Evolutionary conservation across 2,329 filamentous ascomycete genomes (phyloP).

Genomic region (Botrytis pseudocinerea): DNA sequence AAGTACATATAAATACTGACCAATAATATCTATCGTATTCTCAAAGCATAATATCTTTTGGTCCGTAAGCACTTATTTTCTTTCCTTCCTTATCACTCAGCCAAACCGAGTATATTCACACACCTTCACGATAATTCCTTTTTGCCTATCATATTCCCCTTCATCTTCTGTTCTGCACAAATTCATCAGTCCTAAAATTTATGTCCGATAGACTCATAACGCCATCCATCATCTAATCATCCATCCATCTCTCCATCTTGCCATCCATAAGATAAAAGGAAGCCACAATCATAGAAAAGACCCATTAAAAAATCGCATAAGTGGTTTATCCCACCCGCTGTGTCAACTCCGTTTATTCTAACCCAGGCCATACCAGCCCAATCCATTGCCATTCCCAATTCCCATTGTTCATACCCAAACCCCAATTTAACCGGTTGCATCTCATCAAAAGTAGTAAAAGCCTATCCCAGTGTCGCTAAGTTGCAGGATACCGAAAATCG

Average conservation of each 20-base stretch:
- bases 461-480: background rate
- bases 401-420: conserved; percentile 20
- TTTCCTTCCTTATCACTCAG: background rate
- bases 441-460: conserved; percentile 14
- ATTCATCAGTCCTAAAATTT: background rate
- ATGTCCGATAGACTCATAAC: conserved; percentile 14
- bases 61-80: background rate
- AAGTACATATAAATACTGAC: background rate
- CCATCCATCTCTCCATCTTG: conserved; percentile 10
- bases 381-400: background rate
- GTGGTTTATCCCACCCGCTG: conserved; percentile 13
- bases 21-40: conserved; percentile 1
- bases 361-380: conserved; percentile 1
- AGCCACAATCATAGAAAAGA: conserved; percentile 12
- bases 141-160: no score
- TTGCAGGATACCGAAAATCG: background rate
- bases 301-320: background rate
- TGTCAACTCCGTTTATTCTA: conserved; percentile 13
- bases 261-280: conserved; percentile 15
- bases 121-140: background rate
- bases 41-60: background rate
- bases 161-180: background rate
- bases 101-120: background rate
- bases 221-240: conserved; percentile 20
- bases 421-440: conserved; percentile 7